These are phyloP conservation scores for Pisolithus orientalis DNA, from an alignment of 768 basidiomycete genomes.

Conservation along the genomic window DNA sequence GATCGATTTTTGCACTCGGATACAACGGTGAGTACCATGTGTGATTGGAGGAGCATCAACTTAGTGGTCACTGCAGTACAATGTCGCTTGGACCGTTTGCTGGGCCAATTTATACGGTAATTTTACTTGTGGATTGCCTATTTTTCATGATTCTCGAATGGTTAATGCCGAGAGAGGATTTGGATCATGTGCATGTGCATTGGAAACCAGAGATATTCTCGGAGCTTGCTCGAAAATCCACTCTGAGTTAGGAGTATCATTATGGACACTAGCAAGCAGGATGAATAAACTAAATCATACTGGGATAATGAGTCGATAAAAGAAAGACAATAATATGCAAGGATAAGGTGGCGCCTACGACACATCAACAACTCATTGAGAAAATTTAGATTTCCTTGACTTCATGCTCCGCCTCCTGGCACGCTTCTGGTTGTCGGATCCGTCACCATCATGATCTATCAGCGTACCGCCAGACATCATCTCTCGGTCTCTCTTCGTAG, in stretches of 20 bases:
- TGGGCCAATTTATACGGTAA: conserved; percentile 84
- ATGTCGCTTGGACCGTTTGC: conserved; percentile 73
- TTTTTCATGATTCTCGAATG: conserved; percentile 84
- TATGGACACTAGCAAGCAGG: background rate
- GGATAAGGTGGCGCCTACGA: background rate
- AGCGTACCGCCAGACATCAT: conserved; percentile 11
- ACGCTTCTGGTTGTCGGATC: conserved; percentile 18
- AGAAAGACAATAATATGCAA: background rate
- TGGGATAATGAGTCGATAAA: background rate
- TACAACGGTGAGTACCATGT: conserved; percentile 52
- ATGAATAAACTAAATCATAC: background rate
- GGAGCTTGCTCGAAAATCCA: conserved; percentile 8
- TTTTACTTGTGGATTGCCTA: conserved; percentile 82
- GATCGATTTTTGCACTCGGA: conserved; percentile 70
- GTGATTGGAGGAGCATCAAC: background rate
- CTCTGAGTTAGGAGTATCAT: background rate
- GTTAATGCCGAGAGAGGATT: conserved; percentile 69
- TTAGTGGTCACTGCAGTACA: conserved; percentile 41
- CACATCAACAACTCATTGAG: background rate
- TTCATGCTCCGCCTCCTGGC: conserved; percentile 16
- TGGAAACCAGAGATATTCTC: conserved; percentile 43
- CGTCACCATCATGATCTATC: conserved; percentile 15
- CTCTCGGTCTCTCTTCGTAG: conserved; percentile 27
- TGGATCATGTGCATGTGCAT: conserved; percentile 66
- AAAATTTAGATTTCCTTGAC: conserved; percentile 17